A percentile compares a stretch with the other conserved stretches of the same genome.
Evolutionary conservation across 176 grass and related monocot genomes (phyloP).

Genomic region (Areca catechu): DNA sequence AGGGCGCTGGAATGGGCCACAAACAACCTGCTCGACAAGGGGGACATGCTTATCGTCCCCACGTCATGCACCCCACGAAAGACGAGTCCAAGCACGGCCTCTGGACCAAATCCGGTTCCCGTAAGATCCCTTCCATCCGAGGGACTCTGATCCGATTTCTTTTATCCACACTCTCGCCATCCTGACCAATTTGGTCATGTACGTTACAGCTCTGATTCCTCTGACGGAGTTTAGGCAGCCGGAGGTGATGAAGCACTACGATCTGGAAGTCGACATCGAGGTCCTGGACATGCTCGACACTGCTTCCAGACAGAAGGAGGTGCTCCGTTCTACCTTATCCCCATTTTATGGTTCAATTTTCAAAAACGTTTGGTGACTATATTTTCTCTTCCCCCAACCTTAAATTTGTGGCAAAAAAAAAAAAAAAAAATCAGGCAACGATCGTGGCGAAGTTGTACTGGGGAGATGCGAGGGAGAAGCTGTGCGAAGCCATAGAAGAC

Average conservation of each 20-base stretch:
- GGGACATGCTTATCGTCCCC: conserved; percentile 63
- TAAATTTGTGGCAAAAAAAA: not conserved
- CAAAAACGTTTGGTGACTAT: not conserved
- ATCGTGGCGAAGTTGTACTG: conserved; percentile 56
- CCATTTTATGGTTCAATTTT: not conserved
- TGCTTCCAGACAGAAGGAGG: conserved; percentile 45
- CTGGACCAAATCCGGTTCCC: conserved; percentile 47
- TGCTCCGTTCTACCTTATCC: not conserved
- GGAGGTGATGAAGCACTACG: no score
- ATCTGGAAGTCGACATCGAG: no score
- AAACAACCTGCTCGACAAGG: conserved; percentile 45
- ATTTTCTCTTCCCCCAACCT: not conserved
- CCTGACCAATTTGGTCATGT: not conserved
- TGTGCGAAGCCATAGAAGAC: conserved; percentile 49
- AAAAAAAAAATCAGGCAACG: conserved; percentile 29
- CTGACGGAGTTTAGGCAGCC: no score
- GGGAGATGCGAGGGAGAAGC: conserved; percentile 84
- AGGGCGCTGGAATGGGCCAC: conserved; percentile 52
- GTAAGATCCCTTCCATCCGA: conserved; percentile 1
- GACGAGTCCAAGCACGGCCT: conserved; percentile 32
- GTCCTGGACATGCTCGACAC: conserved; percentile 24
- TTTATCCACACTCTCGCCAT: not conserved
- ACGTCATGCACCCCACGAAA: conserved; percentile 33
- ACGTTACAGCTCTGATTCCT: conserved; percentile 3
- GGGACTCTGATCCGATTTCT: not conserved